phyloP scores from a whole-genome alignment of 2,329 filamentous ascomycete genomes.

The Exophiala sideris region DNA sequence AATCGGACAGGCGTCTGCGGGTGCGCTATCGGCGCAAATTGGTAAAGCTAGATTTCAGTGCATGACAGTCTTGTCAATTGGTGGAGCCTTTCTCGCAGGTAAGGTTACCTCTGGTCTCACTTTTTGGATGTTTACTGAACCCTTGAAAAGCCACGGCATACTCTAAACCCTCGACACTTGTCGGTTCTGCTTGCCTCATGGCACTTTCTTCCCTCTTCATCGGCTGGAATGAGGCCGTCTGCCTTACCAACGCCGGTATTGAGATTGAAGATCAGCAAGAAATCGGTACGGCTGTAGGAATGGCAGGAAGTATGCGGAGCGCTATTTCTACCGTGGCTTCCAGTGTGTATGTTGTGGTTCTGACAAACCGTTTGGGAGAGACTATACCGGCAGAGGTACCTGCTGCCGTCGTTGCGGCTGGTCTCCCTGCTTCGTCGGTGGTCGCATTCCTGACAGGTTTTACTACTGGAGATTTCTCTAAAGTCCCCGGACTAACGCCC shows the following conservation, averaged over 20 bases:
- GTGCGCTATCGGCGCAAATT: not conserved
- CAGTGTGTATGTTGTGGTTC: conserved; percentile 27
- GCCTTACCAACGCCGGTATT: conserved; percentile 23
- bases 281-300: conserved; percentile 28
- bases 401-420: conserved; percentile 36
- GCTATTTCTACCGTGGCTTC: conserved; percentile 23
- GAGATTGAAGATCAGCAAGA: conserved; percentile 25
- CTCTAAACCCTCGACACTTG: not conserved
- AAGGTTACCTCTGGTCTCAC: not conserved
- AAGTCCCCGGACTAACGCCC: conserved; percentile 35
- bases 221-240: conserved; percentile 27
- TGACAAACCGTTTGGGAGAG: conserved; percentile 15
- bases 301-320: conserved; percentile 24
- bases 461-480: conserved; percentile 26
- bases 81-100: not conserved
- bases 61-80: not conserved
- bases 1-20: not conserved
- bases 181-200: not conserved
- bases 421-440: conserved; percentile 37
- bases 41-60: not conserved
- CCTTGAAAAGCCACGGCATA: not conserved
- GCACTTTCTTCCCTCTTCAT: conserved; percentile 1
- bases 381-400: not conserved
- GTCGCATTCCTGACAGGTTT: conserved; percentile 34
- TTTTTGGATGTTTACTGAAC: not conserved